These are phyloP conservation scores for Fabrea salina DNA, from an alignment of 169 alveolate genomes.

Conservation along the genomic window DNA sequence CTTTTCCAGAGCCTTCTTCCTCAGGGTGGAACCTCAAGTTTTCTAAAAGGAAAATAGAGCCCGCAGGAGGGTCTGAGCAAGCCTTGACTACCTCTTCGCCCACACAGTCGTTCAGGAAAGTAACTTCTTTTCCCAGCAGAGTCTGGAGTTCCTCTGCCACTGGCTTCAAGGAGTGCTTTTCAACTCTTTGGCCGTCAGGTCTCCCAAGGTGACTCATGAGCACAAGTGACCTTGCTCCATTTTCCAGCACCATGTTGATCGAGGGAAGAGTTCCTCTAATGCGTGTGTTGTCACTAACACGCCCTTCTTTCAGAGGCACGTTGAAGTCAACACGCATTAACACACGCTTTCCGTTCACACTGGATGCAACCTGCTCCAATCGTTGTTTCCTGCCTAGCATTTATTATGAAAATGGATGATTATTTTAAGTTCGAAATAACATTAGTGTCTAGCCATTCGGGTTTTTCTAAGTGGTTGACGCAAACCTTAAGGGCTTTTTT, in stretches of 20 bases:
- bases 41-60: slow-evolving; percentile 91
- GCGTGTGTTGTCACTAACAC: slow-evolving; percentile 90
- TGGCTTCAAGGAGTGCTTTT: slow-evolving; percentile 88
- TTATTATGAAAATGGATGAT: too few species aligned
- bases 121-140: slow-evolving; percentile 82
- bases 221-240: slow-evolving; percentile 90
- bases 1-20: slow-evolving; percentile 96
- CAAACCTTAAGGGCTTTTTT: too few species aligned
- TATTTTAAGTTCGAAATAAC: too few species aligned
- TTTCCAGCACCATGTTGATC: slow-evolving; percentile 85
- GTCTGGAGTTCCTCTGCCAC: slow-evolving; percentile 88
- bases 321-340: slow-evolving; percentile 97
- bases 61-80: slow-evolving; percentile 83
- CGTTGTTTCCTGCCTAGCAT: slow-evolving; percentile 51
- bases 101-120: slow-evolving; percentile 92
- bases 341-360: slow-evolving; percentile 92
- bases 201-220: slow-evolving; percentile 97
- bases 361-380: slow-evolving; percentile 39
- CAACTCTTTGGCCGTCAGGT: slow-evolving; percentile 93
- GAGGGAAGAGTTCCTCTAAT: slow-evolving; percentile 94
- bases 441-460: too few species aligned
- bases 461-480: too few species aligned
- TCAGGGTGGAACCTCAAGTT: slow-evolving; percentile 96
- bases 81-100: slow-evolving; percentile 90
- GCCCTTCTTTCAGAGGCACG: slow-evolving; percentile 93